Percentiles rank a stretch among this genome's conserved stretches.
Conservation (phyloP, 345 rosid genomes). For the Draba incana region DNA sequence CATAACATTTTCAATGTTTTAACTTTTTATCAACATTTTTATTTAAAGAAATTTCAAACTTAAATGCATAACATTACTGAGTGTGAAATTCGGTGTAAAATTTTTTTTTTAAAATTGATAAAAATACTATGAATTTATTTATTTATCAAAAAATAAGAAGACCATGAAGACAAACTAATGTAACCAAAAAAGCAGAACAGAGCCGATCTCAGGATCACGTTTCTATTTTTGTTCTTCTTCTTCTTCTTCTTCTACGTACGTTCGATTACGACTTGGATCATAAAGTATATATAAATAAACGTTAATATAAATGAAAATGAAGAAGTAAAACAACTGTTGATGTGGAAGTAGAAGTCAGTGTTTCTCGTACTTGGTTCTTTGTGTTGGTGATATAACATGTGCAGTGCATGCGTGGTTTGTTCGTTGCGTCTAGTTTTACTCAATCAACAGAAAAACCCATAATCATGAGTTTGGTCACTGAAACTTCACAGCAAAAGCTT, state of each 20-base stretch:
- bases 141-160: too few species aligned
- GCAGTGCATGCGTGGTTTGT: conserved; percentile 45
- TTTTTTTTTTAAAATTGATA: too few species aligned
- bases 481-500: conserved; percentile 37
- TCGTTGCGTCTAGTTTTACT: conserved; percentile 42
- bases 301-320: background rate
- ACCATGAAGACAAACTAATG: too few species aligned
- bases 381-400: conserved; percentile 42
- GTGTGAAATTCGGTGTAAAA: too few species aligned
- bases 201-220: conserved; percentile 20
- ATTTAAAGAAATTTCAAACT: too few species aligned
- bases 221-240: conserved; percentile 15
- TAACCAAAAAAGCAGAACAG: background rate
- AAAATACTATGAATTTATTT: too few species aligned
- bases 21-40: too few species aligned
- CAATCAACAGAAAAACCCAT: conserved; percentile 37
- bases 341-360: conserved; percentile 34
- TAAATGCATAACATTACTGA: too few species aligned
- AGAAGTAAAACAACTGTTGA: conserved; percentile 29
- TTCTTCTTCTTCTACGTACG: background rate
- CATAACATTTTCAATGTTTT: background rate
- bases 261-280: conserved; percentile 7
- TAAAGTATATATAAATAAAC: background rate
- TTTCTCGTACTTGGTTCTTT: conserved; percentile 35
- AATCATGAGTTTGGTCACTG: conserved; percentile 41